Evolutionary conservation across 345 rosid genomes (phyloP).

Genomic region (Draba incana): DNA sequence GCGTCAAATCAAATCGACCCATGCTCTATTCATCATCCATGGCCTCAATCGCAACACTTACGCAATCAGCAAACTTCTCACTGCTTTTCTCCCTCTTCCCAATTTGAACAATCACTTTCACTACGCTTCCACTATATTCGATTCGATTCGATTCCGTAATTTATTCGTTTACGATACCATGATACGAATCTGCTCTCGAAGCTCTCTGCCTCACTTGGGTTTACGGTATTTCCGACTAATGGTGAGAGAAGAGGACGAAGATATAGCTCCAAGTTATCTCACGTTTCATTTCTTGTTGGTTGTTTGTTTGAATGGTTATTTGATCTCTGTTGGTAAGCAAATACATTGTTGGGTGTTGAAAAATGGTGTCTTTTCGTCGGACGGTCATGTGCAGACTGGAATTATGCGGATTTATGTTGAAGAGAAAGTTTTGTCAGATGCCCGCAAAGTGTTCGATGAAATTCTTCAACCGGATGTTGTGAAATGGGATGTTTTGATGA

Average conservation of each 20-base stretch:
- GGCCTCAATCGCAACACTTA: conserved; percentile 44
- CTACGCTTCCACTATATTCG: conserved; percentile 50
- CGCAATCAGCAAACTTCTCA: conserved; percentile 55
- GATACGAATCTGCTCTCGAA: conserved; percentile 52
- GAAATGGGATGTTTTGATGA: conserved; percentile 60
- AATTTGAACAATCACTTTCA: conserved; percentile 39
- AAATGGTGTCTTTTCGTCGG: conserved; percentile 49
- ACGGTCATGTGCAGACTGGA: conserved; percentile 56
- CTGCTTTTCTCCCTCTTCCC: conserved; percentile 45
- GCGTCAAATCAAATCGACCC: conserved; percentile 46
- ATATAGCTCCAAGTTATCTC: conserved; percentile 46
- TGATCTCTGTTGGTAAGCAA: conserved; percentile 42
- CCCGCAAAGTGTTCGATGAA: conserved; percentile 60
- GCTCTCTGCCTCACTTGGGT: conserved; percentile 45
- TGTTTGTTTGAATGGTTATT: conserved; percentile 44
- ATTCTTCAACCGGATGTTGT: conserved; percentile 53
- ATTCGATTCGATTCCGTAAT: conserved; percentile 41
- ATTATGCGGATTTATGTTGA: conserved; percentile 43
- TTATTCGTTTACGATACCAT: conserved; percentile 52
- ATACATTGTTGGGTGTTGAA: conserved; percentile 54
- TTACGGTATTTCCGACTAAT: conserved; percentile 48
- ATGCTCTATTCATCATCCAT: conserved; percentile 48
- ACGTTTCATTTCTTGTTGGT: conserved; percentile 54
- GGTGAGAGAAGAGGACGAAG: conserved; percentile 30
- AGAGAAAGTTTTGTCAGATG: conserved; percentile 39